Percentiles rank a stretch among this genome's conserved stretches.
These are phyloP conservation scores for Limnanthes douglasii DNA, from an alignment of 345 rosid species.

Conservation along the genomic window DNA sequence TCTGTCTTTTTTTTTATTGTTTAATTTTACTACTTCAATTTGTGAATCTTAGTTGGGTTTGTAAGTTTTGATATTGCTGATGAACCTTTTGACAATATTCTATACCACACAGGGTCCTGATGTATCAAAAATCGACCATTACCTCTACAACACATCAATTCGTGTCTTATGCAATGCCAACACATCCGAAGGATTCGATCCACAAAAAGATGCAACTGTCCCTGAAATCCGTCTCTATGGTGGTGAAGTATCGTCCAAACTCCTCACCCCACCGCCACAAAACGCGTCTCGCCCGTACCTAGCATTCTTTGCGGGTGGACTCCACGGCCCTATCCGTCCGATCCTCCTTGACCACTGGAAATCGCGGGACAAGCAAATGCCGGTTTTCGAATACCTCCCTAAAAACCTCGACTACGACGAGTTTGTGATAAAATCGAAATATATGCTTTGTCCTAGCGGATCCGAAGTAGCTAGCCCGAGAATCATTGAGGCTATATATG, in stretches of 20 bases:
- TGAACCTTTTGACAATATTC: background rate
- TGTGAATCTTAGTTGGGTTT: background rate
- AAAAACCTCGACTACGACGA: conserved; percentile 18
- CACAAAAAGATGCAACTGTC: conserved; percentile 45
- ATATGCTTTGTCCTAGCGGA: conserved; percentile 56
- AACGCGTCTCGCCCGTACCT: conserved; percentile 35
- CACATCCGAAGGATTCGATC: conserved; percentile 47
- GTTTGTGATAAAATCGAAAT: conserved; percentile 30
- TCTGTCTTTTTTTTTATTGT: background rate
- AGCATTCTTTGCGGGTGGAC: conserved; percentile 58
- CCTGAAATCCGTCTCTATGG: conserved; percentile 27
- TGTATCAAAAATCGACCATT: conserved; percentile 25
- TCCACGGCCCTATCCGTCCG: conserved; percentile 37
- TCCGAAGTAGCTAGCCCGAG: conserved; percentile 65
- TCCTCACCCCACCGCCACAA: conserved; percentile 5
- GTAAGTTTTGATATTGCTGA: conserved; percentile 2
- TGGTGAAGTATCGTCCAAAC: conserved; percentile 9
- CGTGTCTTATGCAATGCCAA: conserved; percentile 81
- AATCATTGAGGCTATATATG: conserved; percentile 26
- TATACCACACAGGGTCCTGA: conserved; percentile 39
- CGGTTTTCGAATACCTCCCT: conserved; percentile 32
- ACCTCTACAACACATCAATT: conserved; percentile 33
- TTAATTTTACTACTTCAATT: background rate
- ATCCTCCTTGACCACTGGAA: conserved; percentile 44
- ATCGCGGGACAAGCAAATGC: conserved; percentile 36